phyloP scores from a whole-genome alignment of 139 green algal genomes.

The Marvania coccoides region DNA sequence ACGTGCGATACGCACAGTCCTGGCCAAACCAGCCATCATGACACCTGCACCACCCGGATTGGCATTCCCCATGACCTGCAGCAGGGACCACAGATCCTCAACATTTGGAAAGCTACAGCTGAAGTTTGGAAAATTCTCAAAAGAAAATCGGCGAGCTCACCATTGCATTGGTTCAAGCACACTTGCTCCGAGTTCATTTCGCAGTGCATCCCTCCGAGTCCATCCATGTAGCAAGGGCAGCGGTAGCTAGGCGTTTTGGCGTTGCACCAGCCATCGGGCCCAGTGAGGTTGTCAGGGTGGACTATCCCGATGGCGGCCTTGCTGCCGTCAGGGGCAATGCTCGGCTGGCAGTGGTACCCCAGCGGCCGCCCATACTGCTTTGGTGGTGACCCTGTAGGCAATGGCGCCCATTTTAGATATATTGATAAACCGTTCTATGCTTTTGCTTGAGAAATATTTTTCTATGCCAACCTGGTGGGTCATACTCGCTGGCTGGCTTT shows the following conservation, averaged over 20 bases:
- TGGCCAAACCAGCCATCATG: constrained; percentile 39
- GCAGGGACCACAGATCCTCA: too few species aligned
- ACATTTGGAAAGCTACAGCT: too few species aligned
- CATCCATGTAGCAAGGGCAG: constrained; percentile 16
- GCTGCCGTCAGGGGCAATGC: neutral
- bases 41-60: constrained; percentile 49
- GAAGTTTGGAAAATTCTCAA: too few species aligned
- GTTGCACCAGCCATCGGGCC: constrained; percentile 42
- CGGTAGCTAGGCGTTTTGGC: constrained; percentile 3
- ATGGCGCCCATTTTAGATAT: too few species aligned
- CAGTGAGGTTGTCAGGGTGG: constrained; percentile 26
- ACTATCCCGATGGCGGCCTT: constrained; percentile 2
- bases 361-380: neutral
- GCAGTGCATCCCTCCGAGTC: constrained; percentile 16
- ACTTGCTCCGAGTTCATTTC: constrained; percentile 20
- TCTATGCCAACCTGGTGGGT: too few species aligned
- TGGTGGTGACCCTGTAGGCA: neutral
- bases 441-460: too few species aligned
- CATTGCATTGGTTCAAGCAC: constrained; percentile 46
- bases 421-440: too few species aligned
- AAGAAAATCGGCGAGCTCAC: too few species aligned
- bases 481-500: neutral
- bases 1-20: constrained; percentile 36
- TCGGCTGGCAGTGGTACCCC: neutral
- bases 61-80: constrained; percentile 38